Evolutionary conservation across 2,329 filamentous ascomycete genomes (phyloP).

Genomic region (Epicoccum nigrum): DNA sequence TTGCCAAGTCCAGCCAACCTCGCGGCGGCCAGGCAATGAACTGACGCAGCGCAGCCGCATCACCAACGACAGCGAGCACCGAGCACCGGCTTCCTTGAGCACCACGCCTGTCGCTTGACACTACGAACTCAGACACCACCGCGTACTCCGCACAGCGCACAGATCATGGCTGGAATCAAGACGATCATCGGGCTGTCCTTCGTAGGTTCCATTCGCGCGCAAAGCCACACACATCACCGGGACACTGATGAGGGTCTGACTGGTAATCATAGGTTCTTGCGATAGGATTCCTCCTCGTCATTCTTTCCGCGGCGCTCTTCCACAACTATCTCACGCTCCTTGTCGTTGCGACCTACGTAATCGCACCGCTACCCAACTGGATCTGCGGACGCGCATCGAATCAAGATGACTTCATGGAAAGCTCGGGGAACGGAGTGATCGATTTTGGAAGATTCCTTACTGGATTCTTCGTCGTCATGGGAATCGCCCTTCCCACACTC

Average conservation of each 20-base stretch:
- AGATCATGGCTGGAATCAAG: slow-evolving; percentile 83
- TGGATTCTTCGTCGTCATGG: slow-evolving; percentile 96
- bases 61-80: background rate
- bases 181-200: slow-evolving; percentile 99
- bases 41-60: slow-evolving; percentile 3
- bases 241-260: slow-evolving; percentile 10
- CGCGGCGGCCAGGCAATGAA: slow-evolving; percentile 1
- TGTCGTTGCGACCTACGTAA: slow-evolving; percentile 92
- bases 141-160: background rate
- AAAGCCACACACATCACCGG: slow-evolving; percentile 15
- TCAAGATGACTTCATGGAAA: slow-evolving; percentile 94
- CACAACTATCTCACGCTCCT: slow-evolving; percentile 93
- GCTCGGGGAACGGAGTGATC: slow-evolving; percentile 79
- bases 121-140: background rate
- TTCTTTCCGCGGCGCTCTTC: slow-evolving; percentile 95
- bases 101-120: background rate
- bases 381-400: slow-evolving; percentile 87
- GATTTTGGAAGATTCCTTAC: slow-evolving; percentile 95
- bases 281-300: slow-evolving; percentile 97
- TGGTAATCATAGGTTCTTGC: slow-evolving; percentile 73
- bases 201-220: slow-evolving; percentile 59
- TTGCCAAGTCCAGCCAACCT: slow-evolving; percentile 14
- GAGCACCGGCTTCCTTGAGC: background rate
- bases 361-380: slow-evolving; percentile 96
- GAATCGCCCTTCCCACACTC: slow-evolving; percentile 86